phyloP scores from a whole-genome alignment of 805 yeast species.

The Metschnikowia continentalis region DNA sequence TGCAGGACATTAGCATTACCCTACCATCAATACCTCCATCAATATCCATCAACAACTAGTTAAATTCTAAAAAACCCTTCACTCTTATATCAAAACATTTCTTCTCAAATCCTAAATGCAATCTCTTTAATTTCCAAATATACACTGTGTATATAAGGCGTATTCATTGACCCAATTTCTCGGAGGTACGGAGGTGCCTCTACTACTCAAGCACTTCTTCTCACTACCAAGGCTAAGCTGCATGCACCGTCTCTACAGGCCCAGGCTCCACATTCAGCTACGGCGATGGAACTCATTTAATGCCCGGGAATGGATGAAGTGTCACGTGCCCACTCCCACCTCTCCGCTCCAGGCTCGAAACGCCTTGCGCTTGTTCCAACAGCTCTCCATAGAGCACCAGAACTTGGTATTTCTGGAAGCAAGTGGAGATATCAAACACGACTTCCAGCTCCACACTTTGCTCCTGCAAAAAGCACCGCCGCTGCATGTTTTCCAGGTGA shows the following conservation, averaged over 20 bases:
- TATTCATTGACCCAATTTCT: too few species aligned
- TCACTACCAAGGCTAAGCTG: neutral
- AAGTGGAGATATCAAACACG: neutral
- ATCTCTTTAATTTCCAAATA: too few species aligned
- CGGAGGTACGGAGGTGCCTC: too few species aligned
- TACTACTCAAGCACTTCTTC: neutral
- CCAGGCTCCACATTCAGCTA: neutral
- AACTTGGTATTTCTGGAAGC: neutral
- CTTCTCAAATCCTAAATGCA: too few species aligned
- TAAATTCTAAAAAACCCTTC: too few species aligned
- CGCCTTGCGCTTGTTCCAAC: neutral
- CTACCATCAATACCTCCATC: too few species aligned
- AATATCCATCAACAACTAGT: too few species aligned
- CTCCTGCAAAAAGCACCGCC: constrained; percentile 3
- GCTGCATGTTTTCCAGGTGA: constrained; percentile 6
- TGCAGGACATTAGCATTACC: too few species aligned
- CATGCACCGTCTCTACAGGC: neutral
- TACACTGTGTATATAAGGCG: too few species aligned
- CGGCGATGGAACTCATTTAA: neutral
- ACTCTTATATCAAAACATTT: too few species aligned
- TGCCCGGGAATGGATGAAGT: neutral
- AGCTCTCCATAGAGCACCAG: neutral
- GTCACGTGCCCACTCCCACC: neutral
- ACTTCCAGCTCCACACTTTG: constrained; percentile 5
- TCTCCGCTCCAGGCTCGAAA: neutral